phyloP scores from a whole-genome alignment of 495 filamentous ascomycete species.

The Hypoxylon cercidicola region DNA sequence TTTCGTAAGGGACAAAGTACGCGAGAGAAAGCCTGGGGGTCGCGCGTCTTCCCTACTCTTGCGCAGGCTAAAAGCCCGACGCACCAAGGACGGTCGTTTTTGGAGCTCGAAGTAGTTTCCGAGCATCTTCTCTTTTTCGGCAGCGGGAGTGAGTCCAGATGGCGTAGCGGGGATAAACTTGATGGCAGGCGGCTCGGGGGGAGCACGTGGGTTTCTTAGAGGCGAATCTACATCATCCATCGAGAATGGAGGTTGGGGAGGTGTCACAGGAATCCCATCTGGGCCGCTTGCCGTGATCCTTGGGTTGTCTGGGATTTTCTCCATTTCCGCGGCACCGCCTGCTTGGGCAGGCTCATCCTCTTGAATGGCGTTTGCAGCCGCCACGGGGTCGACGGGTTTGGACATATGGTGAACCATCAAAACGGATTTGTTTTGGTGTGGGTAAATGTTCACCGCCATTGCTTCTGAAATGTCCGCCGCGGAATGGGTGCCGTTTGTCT shows the following conservation, averaged over 20 bases:
- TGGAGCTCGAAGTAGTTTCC: constrained; percentile 57
- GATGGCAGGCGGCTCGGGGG: constrained; percentile 67
- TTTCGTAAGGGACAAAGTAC: constrained; percentile 56
- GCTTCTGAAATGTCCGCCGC: constrained; percentile 76
- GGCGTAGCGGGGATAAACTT: constrained; percentile 82
- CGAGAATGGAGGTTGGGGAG: constrained; percentile 57
- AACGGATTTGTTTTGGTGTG: constrained; percentile 86
- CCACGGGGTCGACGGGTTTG: constrained; percentile 41
- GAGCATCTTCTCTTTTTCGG: constrained; percentile 65
- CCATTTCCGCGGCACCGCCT: constrained; percentile 20
- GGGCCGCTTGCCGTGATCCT: constrained; percentile 50
- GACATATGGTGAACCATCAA: constrained; percentile 78
- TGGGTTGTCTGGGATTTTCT: constrained; percentile 39
- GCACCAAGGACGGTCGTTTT: constrained; percentile 64
- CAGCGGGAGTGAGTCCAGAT: constrained; percentile 60
- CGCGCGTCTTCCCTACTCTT: constrained; percentile 65
- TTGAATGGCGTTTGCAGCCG: constrained; percentile 38
- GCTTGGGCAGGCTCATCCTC: constrained; percentile 16
- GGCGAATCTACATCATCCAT: constrained; percentile 70
- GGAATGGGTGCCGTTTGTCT: constrained; percentile 60
- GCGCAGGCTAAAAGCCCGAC: constrained; percentile 66
- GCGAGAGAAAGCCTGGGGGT: constrained; percentile 54
- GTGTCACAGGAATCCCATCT: constrained; percentile 57
- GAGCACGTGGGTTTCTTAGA: constrained; percentile 77
- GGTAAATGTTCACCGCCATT: constrained; percentile 81